A percentile compares a stretch with the other conserved stretches of the same genome.
These are phyloP conservation scores for Debaryomyces fabryi DNA, from an alignment of 1,139 yeast genomes.

Conservation along the genomic window DNA sequence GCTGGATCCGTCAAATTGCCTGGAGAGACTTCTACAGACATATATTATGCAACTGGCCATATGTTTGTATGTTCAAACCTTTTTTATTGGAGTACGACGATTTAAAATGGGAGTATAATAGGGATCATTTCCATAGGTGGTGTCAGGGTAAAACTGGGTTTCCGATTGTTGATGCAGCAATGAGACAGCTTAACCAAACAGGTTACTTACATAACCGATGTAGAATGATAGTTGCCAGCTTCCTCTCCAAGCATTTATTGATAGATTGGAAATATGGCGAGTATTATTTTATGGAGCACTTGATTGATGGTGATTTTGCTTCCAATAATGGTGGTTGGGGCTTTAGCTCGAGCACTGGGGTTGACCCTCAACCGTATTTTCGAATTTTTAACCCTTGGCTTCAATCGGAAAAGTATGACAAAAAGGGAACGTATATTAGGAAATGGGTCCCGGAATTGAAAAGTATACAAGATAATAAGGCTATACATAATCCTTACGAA, in stretches of 20 bases:
- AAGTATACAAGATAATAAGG: slow-evolving; percentile 28
- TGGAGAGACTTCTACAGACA: slow-evolving; percentile 63
- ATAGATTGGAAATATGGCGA: slow-evolving; percentile 62
- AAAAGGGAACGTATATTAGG: slow-evolving; percentile 47
- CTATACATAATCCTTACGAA: slow-evolving; percentile 42
- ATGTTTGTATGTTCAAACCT: slow-evolving; percentile 52
- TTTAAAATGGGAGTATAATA: slow-evolving; percentile 45
- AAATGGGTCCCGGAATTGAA: slow-evolving; percentile 54
- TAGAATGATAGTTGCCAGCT: slow-evolving; percentile 56
- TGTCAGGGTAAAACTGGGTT: slow-evolving; percentile 55
- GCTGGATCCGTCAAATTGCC: slow-evolving; percentile 55
- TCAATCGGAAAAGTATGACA: slow-evolving; percentile 53
- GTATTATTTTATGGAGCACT: slow-evolving; percentile 48
- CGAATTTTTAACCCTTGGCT: slow-evolving; percentile 56
- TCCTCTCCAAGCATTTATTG: slow-evolving; percentile 52
- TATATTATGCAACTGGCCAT: slow-evolving; percentile 52
- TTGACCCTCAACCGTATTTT: slow-evolving; percentile 59
- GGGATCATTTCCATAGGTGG: slow-evolving; percentile 48
- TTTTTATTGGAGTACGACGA: slow-evolving; percentile 44
- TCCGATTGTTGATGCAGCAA: slow-evolving; percentile 60
- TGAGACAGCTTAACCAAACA: slow-evolving; percentile 52
- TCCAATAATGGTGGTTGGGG: slow-evolving; percentile 65
- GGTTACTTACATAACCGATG: slow-evolving; percentile 58
- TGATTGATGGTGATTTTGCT: slow-evolving; percentile 56
- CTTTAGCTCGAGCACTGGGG: slow-evolving; percentile 52